These are phyloP conservation scores for Aspergillus caelatus DNA, from an alignment of 2,329 filamentous ascomycete genomes.

Conservation along the genomic window DNA sequence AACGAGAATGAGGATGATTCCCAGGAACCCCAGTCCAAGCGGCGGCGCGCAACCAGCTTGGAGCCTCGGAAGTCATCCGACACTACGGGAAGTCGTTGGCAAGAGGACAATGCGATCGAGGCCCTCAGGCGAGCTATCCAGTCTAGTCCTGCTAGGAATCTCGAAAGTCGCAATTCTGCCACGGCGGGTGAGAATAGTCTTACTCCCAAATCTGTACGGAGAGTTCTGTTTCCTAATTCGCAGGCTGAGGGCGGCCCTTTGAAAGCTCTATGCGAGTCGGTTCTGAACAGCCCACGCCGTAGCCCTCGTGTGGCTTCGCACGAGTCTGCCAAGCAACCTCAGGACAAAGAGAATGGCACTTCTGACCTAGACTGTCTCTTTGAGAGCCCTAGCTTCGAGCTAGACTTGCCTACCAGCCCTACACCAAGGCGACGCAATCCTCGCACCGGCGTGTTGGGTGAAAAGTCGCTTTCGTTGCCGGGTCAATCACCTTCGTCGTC, in stretches of 20 bases:
- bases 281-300: conserved; percentile 53
- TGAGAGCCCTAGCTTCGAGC: conserved; percentile 55
- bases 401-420: conserved; percentile 60
- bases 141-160: conserved; percentile 61
- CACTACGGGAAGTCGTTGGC: conserved; percentile 36
- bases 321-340: conserved; percentile 42
- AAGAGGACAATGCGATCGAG: conserved; percentile 45
- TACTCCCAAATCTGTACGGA: conserved; percentile 58
- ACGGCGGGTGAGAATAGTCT: conserved; percentile 52
- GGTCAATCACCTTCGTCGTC: conserved; percentile 36
- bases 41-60: conserved; percentile 52
- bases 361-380: conserved; percentile 66
- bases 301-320: conserved; percentile 41
- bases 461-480: conserved; percentile 43
- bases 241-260: conserved; percentile 37
- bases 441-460: conserved; percentile 38
- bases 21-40: conserved; percentile 39
- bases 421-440: conserved; percentile 58
- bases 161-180: conserved; percentile 45
- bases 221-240: conserved; percentile 47
- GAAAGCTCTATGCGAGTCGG: conserved; percentile 40
- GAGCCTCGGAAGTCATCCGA: conserved; percentile 45
- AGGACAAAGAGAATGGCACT: conserved; percentile 63
- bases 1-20: conserved; percentile 34
- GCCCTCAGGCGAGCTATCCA: conserved; percentile 59